These are phyloP conservation scores for Wickerhamomyces sp. DNA, from an alignment of 1,139 yeast genomes.

Conservation along the genomic window DNA sequence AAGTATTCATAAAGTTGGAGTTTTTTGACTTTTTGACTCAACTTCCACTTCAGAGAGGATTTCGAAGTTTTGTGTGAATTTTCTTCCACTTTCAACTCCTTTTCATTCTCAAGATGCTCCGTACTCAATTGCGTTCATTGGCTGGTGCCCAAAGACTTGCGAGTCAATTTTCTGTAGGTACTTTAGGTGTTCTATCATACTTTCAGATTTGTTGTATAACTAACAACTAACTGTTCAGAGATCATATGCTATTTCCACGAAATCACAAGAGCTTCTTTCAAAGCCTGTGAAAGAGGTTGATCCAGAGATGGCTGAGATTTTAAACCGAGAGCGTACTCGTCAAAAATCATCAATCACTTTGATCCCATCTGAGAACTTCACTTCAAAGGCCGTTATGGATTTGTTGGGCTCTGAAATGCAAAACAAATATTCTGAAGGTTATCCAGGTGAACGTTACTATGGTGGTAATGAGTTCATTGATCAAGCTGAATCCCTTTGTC, in stretches of 20 bases:
- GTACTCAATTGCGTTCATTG: conserved; percentile 6
- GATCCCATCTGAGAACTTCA: conserved; percentile 93
- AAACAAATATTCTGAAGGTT: conserved; percentile 97
- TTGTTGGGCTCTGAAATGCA: conserved; percentile 94
- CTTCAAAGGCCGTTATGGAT: conserved; percentile 92
- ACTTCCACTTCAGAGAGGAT: no score
- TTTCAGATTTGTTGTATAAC: no score
- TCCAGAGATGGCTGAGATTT: conserved; percentile 79
- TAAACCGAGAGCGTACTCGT: conserved; percentile 69
- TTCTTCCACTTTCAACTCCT: no score
- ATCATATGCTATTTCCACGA: conserved; percentile 16
- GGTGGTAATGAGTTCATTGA: conserved; percentile 97
- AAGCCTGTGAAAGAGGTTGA: conserved; percentile 64
- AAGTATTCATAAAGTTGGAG: no score
- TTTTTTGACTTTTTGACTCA: no score
- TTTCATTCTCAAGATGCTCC: conserved; percentile 5
- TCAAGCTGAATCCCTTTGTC: conserved; percentile 84
- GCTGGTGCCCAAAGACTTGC: conserved; percentile 1
- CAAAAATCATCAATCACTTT: conserved; percentile 87
- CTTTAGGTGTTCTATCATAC: no score
- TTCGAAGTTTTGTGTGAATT: no score
- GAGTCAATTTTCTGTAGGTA: no score
- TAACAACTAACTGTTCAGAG: no score
- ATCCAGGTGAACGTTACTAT: conserved; percentile 95
- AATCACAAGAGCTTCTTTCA: conserved; percentile 41